Conservation (phyloP, 805 yeast genomes). For the Nakazawaea siamensis region DNA sequence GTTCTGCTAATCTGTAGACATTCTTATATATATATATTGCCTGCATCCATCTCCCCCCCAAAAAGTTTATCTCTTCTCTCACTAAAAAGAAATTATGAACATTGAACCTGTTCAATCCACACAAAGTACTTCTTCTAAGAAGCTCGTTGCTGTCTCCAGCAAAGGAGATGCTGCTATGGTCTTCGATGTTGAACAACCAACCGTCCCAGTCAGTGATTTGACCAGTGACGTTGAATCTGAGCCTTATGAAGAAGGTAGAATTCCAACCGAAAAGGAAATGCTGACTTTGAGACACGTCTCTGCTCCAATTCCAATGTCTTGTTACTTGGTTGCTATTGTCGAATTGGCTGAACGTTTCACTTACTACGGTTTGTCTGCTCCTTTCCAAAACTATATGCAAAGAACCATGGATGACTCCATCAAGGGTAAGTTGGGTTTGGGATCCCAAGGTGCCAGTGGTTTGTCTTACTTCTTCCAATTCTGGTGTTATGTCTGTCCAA, state of each 20-base stretch:
- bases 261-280: conserved; percentile 45
- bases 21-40: too few species aligned
- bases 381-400: conserved; percentile 76
- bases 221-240: conserved; percentile 8
- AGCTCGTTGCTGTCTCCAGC: conserved; percentile 1
- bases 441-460: conserved; percentile 60
- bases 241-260: conserved; percentile 26
- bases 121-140: not conserved
- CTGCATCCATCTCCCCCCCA: too few species aligned
- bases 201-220: not conserved
- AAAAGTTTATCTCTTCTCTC: too few species aligned
- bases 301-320: conserved; percentile 43
- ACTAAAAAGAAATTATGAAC: too few species aligned
- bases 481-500: conserved; percentile 77
- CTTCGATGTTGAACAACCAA: not conserved
- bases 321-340: conserved; percentile 59
- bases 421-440: conserved; percentile 51
- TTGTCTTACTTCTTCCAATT: conserved; percentile 70
- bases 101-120: conserved; percentile 4
- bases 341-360: conserved; percentile 80
- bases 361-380: conserved; percentile 70
- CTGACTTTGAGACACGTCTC: conserved; percentile 43
- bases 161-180: conserved; percentile 4
- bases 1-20: too few species aligned
- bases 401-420: conserved; percentile 26